Evolutionary conservation across 2,329 filamentous ascomycete genomes (phyloP).

Genomic region (Colletotrichum zoysiae): DNA sequence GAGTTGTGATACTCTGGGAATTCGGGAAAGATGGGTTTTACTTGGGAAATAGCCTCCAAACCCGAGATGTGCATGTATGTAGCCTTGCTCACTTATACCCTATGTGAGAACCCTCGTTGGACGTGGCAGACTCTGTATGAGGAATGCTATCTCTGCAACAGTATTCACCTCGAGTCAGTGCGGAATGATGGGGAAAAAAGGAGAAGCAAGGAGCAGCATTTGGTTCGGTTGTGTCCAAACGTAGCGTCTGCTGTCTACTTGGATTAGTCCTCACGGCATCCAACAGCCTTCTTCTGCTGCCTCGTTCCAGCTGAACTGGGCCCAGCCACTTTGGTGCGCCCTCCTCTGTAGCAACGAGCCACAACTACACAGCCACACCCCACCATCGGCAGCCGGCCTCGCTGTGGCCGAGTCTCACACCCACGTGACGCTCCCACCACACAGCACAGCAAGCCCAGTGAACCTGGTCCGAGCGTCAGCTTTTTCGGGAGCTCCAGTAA

Average conservation of each 20-base stretch:
- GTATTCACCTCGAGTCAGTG: too few relatives aligned
- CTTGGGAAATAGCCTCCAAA: too few relatives aligned
- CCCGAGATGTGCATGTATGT: not conserved
- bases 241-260: not conserved
- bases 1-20: not conserved
- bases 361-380: constrained; percentile 6
- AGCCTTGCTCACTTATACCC: not conserved
- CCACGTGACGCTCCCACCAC: constrained; percentile 29
- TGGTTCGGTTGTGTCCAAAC: not conserved
- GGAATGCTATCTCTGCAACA: not conserved
- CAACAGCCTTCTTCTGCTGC: not conserved
- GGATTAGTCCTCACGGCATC: not conserved
- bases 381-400: constrained; percentile 32
- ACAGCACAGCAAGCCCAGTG: not conserved
- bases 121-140: too few relatives aligned
- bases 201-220: too few relatives aligned
- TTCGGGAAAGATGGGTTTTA: too few relatives aligned
- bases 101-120: not conserved
- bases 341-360: not conserved
- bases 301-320: not conserved
- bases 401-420: not conserved
- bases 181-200: accelerated
- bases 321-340: constrained; percentile 8
- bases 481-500: constrained; percentile 42
- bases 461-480: constrained; percentile 37